Evolutionary conservation across 1,284 basidiomycete species (phyloP).

Genomic region (Leccinum pachyderme): DNA sequence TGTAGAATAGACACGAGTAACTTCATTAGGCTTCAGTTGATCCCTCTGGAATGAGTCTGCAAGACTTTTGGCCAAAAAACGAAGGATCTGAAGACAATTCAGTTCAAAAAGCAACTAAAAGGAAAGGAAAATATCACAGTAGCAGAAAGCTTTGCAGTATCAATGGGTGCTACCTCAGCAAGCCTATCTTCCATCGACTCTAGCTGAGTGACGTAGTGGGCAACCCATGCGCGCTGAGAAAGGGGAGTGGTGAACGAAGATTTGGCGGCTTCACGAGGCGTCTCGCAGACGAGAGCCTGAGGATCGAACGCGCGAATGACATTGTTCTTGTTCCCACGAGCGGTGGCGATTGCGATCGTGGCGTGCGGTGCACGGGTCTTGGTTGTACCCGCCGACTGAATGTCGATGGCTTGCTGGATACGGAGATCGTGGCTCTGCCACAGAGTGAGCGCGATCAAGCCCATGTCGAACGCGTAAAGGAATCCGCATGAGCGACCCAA

Average conservation of each 20-base stretch:
- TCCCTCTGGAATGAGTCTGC: conserved; percentile 49
- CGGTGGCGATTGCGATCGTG: conserved; percentile 43
- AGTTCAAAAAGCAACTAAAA: not conserved
- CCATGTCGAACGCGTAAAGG: conserved; percentile 44
- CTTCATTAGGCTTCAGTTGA: conserved; percentile 42
- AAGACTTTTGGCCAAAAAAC: conserved; percentile 48
- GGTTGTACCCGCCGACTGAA: conserved; percentile 49
- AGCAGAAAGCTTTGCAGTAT: conserved; percentile 39
- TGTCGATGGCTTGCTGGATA: conserved; percentile 47
- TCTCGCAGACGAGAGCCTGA: conserved; percentile 32
- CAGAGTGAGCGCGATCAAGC: conserved; percentile 35
- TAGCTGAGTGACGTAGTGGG: conserved; percentile 39
- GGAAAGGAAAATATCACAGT: conserved; percentile 29
- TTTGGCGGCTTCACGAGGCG: not conserved
- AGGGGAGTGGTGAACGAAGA: conserved; percentile 28
- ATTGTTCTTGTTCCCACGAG: conserved; percentile 38
- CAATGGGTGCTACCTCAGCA: conserved; percentile 36
- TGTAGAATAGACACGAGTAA: conserved; percentile 38
- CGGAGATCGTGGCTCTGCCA: conserved; percentile 36
- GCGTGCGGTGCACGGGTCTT: conserved; percentile 39
- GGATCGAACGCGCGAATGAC: conserved; percentile 41
- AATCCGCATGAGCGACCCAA: conserved; percentile 37
- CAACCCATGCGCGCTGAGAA: conserved; percentile 53
- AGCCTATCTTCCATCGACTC: conserved; percentile 23
- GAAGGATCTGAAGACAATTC: conserved; percentile 30